Evolutionary conservation across 345 rosid species (phyloP), one percentile per base, ranked within the genome.

Genomic region (Pistacia vera): DNA sequence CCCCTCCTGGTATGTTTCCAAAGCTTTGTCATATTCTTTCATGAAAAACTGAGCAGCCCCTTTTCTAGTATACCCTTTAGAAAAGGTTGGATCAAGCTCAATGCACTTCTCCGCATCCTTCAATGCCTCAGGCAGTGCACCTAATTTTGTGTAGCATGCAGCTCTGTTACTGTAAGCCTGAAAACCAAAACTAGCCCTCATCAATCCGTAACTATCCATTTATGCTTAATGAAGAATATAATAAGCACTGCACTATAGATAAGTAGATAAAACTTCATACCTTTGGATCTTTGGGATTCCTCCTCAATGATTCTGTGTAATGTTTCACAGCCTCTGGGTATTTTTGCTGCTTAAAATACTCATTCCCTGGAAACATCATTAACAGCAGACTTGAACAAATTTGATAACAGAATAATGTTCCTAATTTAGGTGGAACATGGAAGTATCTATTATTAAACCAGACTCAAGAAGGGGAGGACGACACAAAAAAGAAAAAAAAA

Each of bases 91-190:
- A 84, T 97, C 95, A 4, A 97, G 97, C 85, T 92, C 99, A 56
- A 94, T 91, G 84, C 98, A 97, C 69, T 90, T 97, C 60, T 97
- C 99, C 33, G 99, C 99, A 82, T 94, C 98, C 83, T 97, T 97
- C 85, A 97, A 75, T 49, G 94, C 98, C 81, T 97, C 99, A 0
- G 99, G 99, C 85, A 94, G 72, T 57, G 99, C 99, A 60, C 91
- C 92, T 7, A 97, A 83, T 72, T 94, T 94, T 0, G 99, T 94
- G 85, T 97, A 97, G 86, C 97, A 92, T 30, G 99, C 97, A 83
- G 99, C 99, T 83, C 99, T 88, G 71, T 97, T 97, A 75, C 98
- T 97, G 61, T 94, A 94, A 0, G 94, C 92, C 97, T 94, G 85
- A 8, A 28, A 68, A 36, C 30, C 49, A 49, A 66, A 56, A 62